phyloP scores from a whole-genome alignment of 768 basidiomycete genomes.

The Leccinum disarticulatum region DNA sequence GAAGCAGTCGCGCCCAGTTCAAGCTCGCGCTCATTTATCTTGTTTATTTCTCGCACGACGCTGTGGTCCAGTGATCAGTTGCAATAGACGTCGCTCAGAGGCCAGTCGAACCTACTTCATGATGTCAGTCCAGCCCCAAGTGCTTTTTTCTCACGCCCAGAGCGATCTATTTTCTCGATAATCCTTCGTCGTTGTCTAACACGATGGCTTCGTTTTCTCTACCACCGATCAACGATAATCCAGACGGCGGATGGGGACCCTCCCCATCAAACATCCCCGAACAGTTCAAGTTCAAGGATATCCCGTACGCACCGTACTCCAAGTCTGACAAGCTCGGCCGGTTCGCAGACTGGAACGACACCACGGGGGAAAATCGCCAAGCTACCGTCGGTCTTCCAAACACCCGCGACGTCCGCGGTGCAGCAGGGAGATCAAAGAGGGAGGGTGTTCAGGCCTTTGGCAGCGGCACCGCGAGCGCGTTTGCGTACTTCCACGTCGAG shows the following conservation, averaged over 20 bases:
- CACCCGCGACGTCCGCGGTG: slow-evolving; percentile 50
- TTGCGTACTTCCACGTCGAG: slow-evolving; percentile 97
- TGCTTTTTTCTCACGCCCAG: slow-evolving; percentile 23
- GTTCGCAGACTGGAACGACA: slow-evolving; percentile 96
- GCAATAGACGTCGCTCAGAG: background rate
- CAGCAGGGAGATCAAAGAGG: slow-evolving; percentile 58
- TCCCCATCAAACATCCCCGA: slow-evolving; percentile 82
- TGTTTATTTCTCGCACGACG: slow-evolving; percentile 89
- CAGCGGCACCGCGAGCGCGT: slow-evolving; percentile 86
- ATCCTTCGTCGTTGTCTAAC: slow-evolving; percentile 1
- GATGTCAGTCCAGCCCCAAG: slow-evolving; percentile 41
- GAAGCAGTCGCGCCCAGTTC: slow-evolving; percentile 71
- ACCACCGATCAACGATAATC: slow-evolving; percentile 87
- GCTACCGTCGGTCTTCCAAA: slow-evolving; percentile 47
- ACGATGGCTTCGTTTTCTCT: slow-evolving; percentile 80
- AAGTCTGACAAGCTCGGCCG: slow-evolving; percentile 98
- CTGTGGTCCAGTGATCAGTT: slow-evolving; percentile 40
- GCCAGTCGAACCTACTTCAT: slow-evolving; percentile 65
- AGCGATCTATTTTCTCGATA: slow-evolving; percentile 21
- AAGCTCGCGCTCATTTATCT: slow-evolving; percentile 90
- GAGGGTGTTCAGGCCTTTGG: slow-evolving; percentile 87
- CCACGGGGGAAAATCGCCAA: slow-evolving; percentile 63
- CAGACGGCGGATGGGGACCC: slow-evolving; percentile 91
- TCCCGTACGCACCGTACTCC: slow-evolving; percentile 97
- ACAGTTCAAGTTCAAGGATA: slow-evolving; percentile 97